phyloP scores from a whole-genome alignment of 2,329 filamentous ascomycete genomes.

The Fusarium mangiferae region DNA sequence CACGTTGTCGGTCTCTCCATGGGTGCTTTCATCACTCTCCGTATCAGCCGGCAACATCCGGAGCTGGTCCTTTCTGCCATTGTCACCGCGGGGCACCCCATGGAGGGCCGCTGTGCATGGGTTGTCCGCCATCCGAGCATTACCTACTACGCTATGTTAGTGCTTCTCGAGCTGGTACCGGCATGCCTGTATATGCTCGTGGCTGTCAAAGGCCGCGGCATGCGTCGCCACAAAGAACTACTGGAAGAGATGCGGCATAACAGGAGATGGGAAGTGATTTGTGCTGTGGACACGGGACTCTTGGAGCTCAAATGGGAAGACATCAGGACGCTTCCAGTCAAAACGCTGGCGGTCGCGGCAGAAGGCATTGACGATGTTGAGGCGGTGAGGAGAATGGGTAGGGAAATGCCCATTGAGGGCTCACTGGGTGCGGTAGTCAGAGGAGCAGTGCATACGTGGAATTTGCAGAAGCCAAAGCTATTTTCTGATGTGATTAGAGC shows the following conservation, averaged over 20 bases:
- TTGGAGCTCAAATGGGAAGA: slow-evolving; percentile 41
- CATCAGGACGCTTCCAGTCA: slow-evolving; percentile 39
- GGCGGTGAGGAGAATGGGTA: slow-evolving; percentile 45
- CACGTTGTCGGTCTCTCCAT: slow-evolving; percentile 56
- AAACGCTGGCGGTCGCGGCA: slow-evolving; percentile 46
- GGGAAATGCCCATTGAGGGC: slow-evolving; percentile 37
- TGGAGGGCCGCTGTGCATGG: slow-evolving; percentile 40
- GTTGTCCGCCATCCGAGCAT: slow-evolving; percentile 44
- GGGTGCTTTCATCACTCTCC: slow-evolving; percentile 50
- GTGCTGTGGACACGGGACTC: slow-evolving; percentile 40
- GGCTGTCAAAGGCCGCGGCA: slow-evolving; percentile 38
- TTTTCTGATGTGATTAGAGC: slow-evolving; percentile 51
- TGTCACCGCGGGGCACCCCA: slow-evolving; percentile 48
- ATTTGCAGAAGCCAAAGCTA: slow-evolving; percentile 53
- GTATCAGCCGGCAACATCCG: slow-evolving; percentile 48
- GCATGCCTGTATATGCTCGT: slow-evolving; percentile 44
- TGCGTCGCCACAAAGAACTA: slow-evolving; percentile 46
- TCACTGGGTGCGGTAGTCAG: slow-evolving; percentile 48
- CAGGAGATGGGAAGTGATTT: slow-evolving; percentile 40
- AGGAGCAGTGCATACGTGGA: slow-evolving; percentile 54
- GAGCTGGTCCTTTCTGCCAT: slow-evolving; percentile 50
- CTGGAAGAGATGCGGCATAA: slow-evolving; percentile 50
- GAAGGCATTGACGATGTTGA: slow-evolving; percentile 49
- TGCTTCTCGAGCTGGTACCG: slow-evolving; percentile 45
- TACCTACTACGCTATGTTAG: slow-evolving; percentile 39